Percentiles rank a stretch among this genome's conserved stretches.
Conservation (phyloP, 2,329 filamentous ascomycete species). For the Paraconiothyrium brasiliense region DNA sequence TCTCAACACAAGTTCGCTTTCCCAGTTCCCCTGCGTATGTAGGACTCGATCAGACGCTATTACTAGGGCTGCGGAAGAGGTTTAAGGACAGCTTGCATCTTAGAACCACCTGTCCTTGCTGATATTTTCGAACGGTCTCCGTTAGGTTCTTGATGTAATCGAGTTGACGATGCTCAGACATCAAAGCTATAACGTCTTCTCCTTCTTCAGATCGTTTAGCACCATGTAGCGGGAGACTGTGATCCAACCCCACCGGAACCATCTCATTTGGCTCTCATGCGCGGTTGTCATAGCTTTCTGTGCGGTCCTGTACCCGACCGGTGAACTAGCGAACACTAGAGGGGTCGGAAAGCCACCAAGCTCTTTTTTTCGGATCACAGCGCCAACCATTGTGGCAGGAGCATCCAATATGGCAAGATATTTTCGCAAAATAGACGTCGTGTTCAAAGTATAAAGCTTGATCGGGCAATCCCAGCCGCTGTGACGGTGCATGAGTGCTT, state of each 20-base stretch:
- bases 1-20: neutral
- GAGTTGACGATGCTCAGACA: neutral
- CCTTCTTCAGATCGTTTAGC: conserved; percentile 82
- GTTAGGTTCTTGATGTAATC: neutral
- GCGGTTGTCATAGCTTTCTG: conserved; percentile 88
- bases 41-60: neutral
- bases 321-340: conserved; percentile 76
- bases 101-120: neutral
- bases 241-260: conserved; percentile 98
- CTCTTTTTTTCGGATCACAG: conserved; percentile 59
- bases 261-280: conserved; percentile 96
- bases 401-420: conserved; percentile 81
- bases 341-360: conserved; percentile 64
- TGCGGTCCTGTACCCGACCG: conserved; percentile 71
- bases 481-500: conserved; percentile 69
- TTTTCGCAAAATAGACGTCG: conserved; percentile 78
- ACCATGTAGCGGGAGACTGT: conserved; percentile 91
- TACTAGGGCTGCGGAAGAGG: neutral
- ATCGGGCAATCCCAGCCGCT: conserved; percentile 76
- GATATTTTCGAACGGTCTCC: neutral
- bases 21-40: neutral
- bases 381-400: conserved; percentile 72
- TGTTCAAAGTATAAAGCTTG: conserved; percentile 83
- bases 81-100: neutral
- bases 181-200: conserved; percentile 52